Evolutionary conservation across 805 yeast genomes (phyloP).

Genomic region (Candida michaelii): DNA sequence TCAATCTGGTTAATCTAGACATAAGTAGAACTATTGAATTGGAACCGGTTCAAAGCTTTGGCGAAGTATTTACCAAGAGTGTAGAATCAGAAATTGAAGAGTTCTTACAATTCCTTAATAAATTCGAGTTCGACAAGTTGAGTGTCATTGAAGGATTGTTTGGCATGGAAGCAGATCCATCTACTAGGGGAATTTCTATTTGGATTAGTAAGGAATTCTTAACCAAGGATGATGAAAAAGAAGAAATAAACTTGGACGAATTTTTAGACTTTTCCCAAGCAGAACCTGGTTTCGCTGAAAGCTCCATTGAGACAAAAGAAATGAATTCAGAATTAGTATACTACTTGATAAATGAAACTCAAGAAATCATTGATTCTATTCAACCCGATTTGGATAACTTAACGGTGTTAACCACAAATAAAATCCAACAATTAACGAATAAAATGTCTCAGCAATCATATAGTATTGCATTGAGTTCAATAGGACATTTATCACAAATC

Average conservation of each 20-base stretch:
- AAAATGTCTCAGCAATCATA: conserved; percentile 26
- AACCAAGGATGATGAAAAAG: not conserved
- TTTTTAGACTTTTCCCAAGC: conserved; percentile 18
- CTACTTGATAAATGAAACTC: conserved; percentile 36
- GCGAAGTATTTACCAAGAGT: conserved; percentile 16
- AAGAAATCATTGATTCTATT: conserved; percentile 38
- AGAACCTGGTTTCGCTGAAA: conserved; percentile 13
- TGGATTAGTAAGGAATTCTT: conserved; percentile 33
- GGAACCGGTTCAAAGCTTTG: conserved; percentile 14
- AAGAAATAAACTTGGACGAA: conserved; percentile 18
- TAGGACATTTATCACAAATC: conserved; percentile 30
- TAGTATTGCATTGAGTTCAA: conserved; percentile 45
- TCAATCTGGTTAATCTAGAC: conserved; percentile 6
- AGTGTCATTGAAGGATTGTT: conserved; percentile 4
- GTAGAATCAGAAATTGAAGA: conserved; percentile 22
- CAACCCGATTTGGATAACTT: conserved; percentile 19
- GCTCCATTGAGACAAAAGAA: conserved; percentile 4
- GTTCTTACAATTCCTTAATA: conserved; percentile 8
- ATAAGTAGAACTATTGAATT: conserved; percentile 1
- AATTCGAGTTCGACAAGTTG: not conserved
- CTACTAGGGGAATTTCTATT: conserved; percentile 19
- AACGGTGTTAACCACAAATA: conserved; percentile 7
- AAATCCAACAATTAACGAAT: conserved; percentile 5
- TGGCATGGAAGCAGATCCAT: not conserved
- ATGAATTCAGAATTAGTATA: conserved; percentile 25